Base-by-base conservation (phyloP, 306 rosid genomes). In the Ziziphus jujuba region DNA sequence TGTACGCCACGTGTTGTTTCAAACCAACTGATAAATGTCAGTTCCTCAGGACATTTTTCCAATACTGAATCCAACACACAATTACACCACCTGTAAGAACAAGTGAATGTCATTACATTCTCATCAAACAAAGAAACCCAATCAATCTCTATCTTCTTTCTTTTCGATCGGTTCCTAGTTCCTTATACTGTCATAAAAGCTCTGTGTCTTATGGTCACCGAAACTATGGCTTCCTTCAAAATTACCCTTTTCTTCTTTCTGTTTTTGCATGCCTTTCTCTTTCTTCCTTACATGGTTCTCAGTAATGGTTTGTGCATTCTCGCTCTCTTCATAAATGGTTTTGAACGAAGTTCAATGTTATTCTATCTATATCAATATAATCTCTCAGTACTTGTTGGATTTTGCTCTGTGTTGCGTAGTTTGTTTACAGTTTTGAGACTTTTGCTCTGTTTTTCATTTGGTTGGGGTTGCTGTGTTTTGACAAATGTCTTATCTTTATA, bases 1-100 rank as follows among this genome's bases (percentile, higher is more conserved):
- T 87, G 92, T 62, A 8, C 7, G 67, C 78, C 96, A 84, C 90
- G 90, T 84, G 84, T 58, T 31, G 58, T 68, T 45, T 33, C 14
- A 15, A 54, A 24, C 16, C 49, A 56, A 21, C 31, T 48, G 61
- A 74, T 33, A 82, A 75, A 13, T 79, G 89, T 75, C 81, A 65
- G 31, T 66, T 55, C 56, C 65, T 59, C 71, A 56, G 2, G 49
- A 47, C 65, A 45, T 35, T 67, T 58, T 33, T 13, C 3, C 64
- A 61, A 14, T 57, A 58, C 25, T 48, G 15, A 61, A 50, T 48
- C 55, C 51, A 35, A 6, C 62, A 36, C 56, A 3, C 31, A 7
- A 54, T 28, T 28, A 79, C 79, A 79, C 83, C 79, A 79, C 83
- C 65, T 69, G 73, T 43, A 58, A 51, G 33, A 28, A 28, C 33